Evolutionary conservation across 2,329 filamentous ascomycete species (phyloP).

Genomic region (Thielaviopsis musarum): DNA sequence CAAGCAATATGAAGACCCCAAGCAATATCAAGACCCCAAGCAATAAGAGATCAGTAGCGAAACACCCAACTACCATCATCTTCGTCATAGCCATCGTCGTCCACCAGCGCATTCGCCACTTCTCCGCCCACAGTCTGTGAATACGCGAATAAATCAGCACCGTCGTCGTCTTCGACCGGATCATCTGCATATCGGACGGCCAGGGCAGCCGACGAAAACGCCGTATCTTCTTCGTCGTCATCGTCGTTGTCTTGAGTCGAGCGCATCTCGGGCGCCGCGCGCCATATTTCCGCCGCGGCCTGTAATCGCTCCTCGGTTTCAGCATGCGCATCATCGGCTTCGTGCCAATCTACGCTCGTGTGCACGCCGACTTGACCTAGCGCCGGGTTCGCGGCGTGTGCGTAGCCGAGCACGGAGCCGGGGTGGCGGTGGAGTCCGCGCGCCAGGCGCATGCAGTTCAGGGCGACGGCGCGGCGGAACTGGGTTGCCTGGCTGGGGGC

Average conservation of each 20-base stretch:
- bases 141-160: constrained; percentile 19
- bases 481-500: constrained; percentile 31
- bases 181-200: constrained; percentile 30
- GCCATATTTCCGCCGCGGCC: neutral
- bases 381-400: constrained; percentile 13
- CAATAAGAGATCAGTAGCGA: no score
- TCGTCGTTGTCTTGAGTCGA: neutral
- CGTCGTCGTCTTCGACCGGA: constrained; percentile 31
- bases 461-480: constrained; percentile 46
- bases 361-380: constrained; percentile 11
- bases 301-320: no score
- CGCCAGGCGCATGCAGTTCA: constrained; percentile 37
- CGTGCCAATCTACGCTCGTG: neutral
- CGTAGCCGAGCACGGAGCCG: constrained; percentile 10
- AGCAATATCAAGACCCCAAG: no score
- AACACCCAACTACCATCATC: no score
- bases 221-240: constrained; percentile 28
- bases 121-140: no score
- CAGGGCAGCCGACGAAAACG: constrained; percentile 30
- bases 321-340: neutral
- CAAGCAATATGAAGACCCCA: no score
- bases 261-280: neutral
- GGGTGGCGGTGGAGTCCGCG: constrained; percentile 22
- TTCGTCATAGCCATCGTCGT: no score
- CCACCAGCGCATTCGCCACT: no score